Evolutionary conservation across 257 asterid species (phyloP), one percentile per base, ranked within the genome.

Genomic region (Paraleonurus japonicus): DNA sequence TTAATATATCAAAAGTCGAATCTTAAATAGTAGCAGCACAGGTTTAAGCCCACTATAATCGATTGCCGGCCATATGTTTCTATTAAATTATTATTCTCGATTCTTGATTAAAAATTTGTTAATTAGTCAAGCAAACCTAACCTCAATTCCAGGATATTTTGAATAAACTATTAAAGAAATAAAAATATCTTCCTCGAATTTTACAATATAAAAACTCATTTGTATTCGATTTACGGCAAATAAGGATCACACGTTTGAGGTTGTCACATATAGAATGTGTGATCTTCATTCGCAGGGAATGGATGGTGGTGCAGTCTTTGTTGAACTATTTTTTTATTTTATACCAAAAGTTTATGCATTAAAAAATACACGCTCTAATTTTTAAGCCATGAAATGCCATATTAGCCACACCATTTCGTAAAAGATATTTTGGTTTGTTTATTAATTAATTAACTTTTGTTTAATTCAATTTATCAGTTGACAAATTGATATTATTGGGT

Each of bases 31-130:
- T 30, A 16, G 63, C 59, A 61, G 50, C 55, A n/a, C 60, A 69
- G 32, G 74, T 50, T 16, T 83, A 20, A 51, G 75, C 77, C 77
- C 67, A 71, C 64, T 33, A 66, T 53, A 79, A 65, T 80, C 58
- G 71, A 76, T 73, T 76, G 85, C 86, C 77, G 79, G 86, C 86
- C 80, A 75, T 65, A 67, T 43, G 15, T 61, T 60, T 19, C 5
- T 60, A 53, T 80, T 79, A 70, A 82, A 70, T 70, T 75, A 78
- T 59, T n/a, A n/a, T n/a, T 75, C 58, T 7, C 55, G 30, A 22
- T n/a, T n/a, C 33, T 41, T 48, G 57, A 35, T 22, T 35, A 68
- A 19, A 51, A 20, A 33, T 68, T 27, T 13, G 24, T 12, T 11
- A 24, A 32, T 50, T 65, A 39, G 73, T 65, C 78, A 65, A 48